These are phyloP conservation scores for Talaromyces albobiverticillius DNA, from an alignment of 2,329 filamentous ascomycete species.

Conservation along the genomic window DNA sequence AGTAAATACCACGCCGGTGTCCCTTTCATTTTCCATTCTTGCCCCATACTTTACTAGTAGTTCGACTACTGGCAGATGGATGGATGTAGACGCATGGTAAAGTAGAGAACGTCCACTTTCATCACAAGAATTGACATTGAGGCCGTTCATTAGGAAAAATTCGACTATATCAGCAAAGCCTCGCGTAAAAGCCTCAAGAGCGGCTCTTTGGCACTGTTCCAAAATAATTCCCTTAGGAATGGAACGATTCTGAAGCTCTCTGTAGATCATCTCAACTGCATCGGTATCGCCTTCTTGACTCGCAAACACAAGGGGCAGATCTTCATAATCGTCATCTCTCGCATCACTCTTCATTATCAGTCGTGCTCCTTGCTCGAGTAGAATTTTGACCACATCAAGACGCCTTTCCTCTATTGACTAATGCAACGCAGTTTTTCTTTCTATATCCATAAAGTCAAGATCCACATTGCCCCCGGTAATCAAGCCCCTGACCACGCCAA, in stretches of 20 bases:
- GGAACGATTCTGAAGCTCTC: no score
- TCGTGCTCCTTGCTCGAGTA: slow-evolving; percentile 5
- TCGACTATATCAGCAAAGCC: not conserved
- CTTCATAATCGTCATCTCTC: not conserved
- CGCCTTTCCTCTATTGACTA: slow-evolving; percentile 1
- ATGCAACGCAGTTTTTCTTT: slow-evolving; percentile 1
- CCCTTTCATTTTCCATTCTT: slow-evolving; percentile 6
- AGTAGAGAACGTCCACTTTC: not conserved
- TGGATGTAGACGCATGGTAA: not conserved
- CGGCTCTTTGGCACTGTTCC: not conserved
- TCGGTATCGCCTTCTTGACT: not conserved
- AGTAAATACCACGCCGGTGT: not conserved
- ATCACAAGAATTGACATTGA: slow-evolving; percentile 2
- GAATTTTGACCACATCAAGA: slow-evolving; percentile 1
- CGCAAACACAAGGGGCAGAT: not conserved
- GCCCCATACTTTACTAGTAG: slow-evolving; percentile 5
- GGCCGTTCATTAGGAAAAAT: not conserved
- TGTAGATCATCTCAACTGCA: slow-evolving; percentile 4
- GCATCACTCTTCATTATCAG: not conserved
- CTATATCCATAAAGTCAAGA: not conserved
- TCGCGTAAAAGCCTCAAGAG: not conserved
- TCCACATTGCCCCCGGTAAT: not conserved
- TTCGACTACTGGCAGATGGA: not conserved
- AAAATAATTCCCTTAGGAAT: no score
- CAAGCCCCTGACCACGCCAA: not conserved